Conservation (phyloP, 2,329 filamentous ascomycete genomes). For the Teratosphaeria destructans region DNA sequence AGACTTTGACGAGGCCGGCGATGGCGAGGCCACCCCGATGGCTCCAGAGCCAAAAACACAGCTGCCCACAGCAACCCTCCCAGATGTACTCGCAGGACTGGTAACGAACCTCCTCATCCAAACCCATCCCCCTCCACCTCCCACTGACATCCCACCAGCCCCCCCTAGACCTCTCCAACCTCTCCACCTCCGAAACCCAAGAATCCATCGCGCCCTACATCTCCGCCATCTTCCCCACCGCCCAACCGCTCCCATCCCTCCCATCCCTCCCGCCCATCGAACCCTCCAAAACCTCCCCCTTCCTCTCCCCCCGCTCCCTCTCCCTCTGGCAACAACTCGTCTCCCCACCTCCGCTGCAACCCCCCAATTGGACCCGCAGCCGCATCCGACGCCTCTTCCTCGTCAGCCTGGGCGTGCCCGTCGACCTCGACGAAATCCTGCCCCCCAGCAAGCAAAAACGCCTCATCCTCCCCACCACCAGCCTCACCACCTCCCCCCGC, state of each 20-base stretch:
- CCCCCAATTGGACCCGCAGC: slow-evolving; percentile 95
- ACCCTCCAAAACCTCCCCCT: slow-evolving; percentile 43
- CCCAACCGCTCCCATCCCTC: slow-evolving; percentile 15
- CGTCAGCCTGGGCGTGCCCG: slow-evolving; percentile 87
- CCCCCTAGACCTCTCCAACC: slow-evolving; percentile 15
- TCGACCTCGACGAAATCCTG: slow-evolving; percentile 93
- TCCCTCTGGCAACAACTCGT: slow-evolving; percentile 96
- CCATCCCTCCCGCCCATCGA: slow-evolving; percentile 14
- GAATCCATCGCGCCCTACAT: slow-evolving; percentile 56
- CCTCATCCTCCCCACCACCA: slow-evolving; percentile 76
- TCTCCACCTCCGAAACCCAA: slow-evolving; percentile 46
- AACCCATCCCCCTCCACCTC: background rate
- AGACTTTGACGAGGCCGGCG: slow-evolving; percentile 36
- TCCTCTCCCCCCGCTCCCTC: slow-evolving; percentile 74
- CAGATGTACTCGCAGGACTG: slow-evolving; percentile 32
- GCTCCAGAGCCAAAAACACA: slow-evolving; percentile 26
- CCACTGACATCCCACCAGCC: slow-evolving; percentile 12
- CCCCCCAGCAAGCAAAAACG: slow-evolving; percentile 98
- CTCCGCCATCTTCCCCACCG: slow-evolving; percentile 50
- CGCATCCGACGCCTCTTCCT: slow-evolving; percentile 90
- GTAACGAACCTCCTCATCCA: slow-evolving; percentile 31
- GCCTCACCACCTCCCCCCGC: slow-evolving; percentile 28
- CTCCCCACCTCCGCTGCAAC: slow-evolving; percentile 84
- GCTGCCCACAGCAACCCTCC: slow-evolving; percentile 15
- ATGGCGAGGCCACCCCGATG: slow-evolving; percentile 25